These are phyloP conservation scores for Apiotrichum gracile DNA, from an alignment of 1,284 basidiomycete species.

Conservation along the genomic window DNA sequence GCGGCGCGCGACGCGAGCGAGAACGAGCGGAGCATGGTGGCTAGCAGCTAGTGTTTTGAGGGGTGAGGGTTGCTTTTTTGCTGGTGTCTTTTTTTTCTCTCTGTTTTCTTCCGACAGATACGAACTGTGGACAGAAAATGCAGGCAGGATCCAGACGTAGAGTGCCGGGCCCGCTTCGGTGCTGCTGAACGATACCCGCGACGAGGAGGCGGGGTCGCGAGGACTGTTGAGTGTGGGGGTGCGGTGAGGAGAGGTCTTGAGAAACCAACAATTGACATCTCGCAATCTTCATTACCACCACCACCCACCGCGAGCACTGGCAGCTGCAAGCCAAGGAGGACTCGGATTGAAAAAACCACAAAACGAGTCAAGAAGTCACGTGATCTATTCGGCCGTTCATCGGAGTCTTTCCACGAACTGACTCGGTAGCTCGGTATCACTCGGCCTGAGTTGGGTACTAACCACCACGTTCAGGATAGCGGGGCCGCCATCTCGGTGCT, in stretches of 20 bases:
- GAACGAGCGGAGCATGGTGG: slow-evolving; percentile 17
- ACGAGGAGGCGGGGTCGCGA: not conserved
- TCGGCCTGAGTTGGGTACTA: too few relatives aligned
- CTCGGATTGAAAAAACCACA: too few relatives aligned
- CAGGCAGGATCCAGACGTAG: not conserved
- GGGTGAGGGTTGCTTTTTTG: not conserved
- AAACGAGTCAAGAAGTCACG: too few relatives aligned
- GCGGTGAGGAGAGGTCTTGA: not conserved
- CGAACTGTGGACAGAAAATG: too few relatives aligned
- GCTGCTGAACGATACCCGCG: not conserved
- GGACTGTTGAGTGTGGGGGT: not conserved
- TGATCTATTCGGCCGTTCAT: too few relatives aligned
- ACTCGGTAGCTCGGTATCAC: too few relatives aligned
- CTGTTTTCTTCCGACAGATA: not conserved
- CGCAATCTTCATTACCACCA: too few relatives aligned
- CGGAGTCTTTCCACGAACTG: too few relatives aligned
- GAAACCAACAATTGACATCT: not conserved
- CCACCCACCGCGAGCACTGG: too few relatives aligned
- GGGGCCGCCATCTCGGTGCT: too few relatives aligned
- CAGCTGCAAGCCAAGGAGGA: too few relatives aligned
- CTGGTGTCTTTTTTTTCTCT: not conserved
- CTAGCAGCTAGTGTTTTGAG: not conserved
- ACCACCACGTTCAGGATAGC: too few relatives aligned
- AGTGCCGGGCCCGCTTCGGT: not conserved
- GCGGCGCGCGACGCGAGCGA: slow-evolving; percentile 15